A percentile compares a stretch with the other conserved stretches of the same genome.
Evolutionary conservation across 768 basidiomycete species (phyloP).

Genomic region (Boletus vermiculosoides): DNA sequence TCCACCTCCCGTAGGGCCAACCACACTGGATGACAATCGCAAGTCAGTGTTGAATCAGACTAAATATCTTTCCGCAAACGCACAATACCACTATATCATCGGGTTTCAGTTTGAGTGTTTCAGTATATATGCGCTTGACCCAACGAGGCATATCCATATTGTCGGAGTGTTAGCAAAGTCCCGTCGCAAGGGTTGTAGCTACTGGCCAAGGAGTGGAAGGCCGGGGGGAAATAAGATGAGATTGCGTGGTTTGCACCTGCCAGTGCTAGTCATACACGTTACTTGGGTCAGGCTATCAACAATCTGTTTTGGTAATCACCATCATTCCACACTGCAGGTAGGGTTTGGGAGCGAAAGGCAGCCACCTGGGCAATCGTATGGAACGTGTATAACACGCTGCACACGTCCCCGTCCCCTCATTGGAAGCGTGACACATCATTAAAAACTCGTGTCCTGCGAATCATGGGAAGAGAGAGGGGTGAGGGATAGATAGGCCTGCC

Average conservation of each 20-base stretch:
- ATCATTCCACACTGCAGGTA: neutral
- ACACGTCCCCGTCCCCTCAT: too few species aligned
- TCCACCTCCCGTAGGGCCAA: slow-evolving; percentile 21
- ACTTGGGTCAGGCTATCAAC: neutral
- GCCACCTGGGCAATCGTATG: neutral
- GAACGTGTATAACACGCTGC: too few species aligned
- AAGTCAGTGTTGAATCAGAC: neutral
- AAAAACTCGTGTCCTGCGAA: too few species aligned
- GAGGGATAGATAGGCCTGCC: too few species aligned
- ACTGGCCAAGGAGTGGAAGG: too few species aligned
- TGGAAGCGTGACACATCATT: too few species aligned
- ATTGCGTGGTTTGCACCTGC: neutral
- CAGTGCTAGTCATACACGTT: neutral
- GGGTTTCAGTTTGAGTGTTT: neutral
- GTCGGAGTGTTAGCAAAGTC: neutral
- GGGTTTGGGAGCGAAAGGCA: neutral
- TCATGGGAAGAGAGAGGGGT: too few species aligned
- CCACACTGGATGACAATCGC: slow-evolving; percentile 4
- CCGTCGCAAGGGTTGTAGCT: neutral
- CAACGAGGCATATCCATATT: neutral
- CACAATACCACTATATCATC: slow-evolving; percentile 24
- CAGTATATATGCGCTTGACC: neutral
- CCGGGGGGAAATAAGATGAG: neutral
- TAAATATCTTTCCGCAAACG: neutral
- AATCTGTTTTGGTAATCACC: neutral